Percentiles rank a stretch among this genome's conserved stretches.
Evolutionary conservation across 306 rosid genomes (phyloP).

Genomic region (Fragaria iinumae): DNA sequence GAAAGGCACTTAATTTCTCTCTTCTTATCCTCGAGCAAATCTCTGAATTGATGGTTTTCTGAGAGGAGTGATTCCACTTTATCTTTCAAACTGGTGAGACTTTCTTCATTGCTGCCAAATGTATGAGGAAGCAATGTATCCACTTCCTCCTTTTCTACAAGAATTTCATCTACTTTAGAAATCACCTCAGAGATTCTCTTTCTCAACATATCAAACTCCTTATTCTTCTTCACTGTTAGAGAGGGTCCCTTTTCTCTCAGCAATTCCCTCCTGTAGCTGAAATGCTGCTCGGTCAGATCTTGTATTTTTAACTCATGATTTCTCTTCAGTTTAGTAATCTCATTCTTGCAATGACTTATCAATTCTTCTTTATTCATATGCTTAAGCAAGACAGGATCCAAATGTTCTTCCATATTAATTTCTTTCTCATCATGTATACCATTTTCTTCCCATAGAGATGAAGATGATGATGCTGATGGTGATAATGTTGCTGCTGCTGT

Average conservation of each 20-base stretch:
- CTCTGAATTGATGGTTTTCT: slow-evolving; percentile 61
- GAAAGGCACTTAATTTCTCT: slow-evolving; percentile 52
- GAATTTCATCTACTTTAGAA: slow-evolving; percentile 63
- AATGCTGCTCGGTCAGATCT: slow-evolving; percentile 55
- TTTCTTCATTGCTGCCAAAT: slow-evolving; percentile 41
- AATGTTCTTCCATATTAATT: slow-evolving; percentile 38
- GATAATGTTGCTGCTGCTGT: not conserved
- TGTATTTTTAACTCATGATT: slow-evolving; percentile 76
- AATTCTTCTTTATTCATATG: slow-evolving; percentile 51
- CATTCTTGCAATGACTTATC: slow-evolving; percentile 37
- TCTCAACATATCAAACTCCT: slow-evolving; percentile 66
- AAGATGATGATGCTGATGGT: slow-evolving; percentile 22
- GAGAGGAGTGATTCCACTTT: slow-evolving; percentile 55
- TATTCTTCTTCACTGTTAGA: slow-evolving; percentile 59
- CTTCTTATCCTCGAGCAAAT: slow-evolving; percentile 48
- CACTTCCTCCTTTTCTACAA: slow-evolving; percentile 50
- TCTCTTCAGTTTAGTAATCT: slow-evolving; percentile 74
- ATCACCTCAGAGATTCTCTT: slow-evolving; percentile 59
- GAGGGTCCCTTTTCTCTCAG: slow-evolving; percentile 52
- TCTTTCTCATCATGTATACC: slow-evolving; percentile 57
- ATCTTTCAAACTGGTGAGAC: slow-evolving; percentile 51
- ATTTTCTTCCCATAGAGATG: slow-evolving; percentile 51
- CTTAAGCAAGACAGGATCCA: slow-evolving; percentile 45
- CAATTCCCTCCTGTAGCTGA: slow-evolving; percentile 53
- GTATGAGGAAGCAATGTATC: slow-evolving; percentile 4